A percentile compares a stretch with the other conserved stretches of the same genome.
Evolutionary conservation across 192 early-diverging fungal species (phyloP).

Genomic region (Phycomyces blakesleeanus): DNA sequence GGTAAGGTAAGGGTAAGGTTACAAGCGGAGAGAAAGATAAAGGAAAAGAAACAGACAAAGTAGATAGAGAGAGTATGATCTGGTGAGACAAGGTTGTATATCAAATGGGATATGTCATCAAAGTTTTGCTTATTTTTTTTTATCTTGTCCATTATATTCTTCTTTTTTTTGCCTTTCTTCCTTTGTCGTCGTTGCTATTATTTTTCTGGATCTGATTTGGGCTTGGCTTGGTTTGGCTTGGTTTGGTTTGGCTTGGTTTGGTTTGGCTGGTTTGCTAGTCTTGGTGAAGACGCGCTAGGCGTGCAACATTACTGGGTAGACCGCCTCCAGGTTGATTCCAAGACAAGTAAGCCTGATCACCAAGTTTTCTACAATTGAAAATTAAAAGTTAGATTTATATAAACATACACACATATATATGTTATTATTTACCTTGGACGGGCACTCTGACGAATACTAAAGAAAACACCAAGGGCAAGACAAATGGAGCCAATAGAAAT

Average conservation of each 20-base stretch:
- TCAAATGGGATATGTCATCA: too few relatives aligned
- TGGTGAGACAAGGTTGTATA: too few relatives aligned
- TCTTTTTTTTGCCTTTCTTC: not conserved
- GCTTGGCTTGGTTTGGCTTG: not conserved
- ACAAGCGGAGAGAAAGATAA: too few relatives aligned
- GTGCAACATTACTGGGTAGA: conserved; percentile 12
- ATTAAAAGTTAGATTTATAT: not conserved
- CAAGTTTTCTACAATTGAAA: conserved; percentile 63
- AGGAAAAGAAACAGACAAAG: too few relatives aligned
- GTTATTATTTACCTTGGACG: conserved; percentile 68
- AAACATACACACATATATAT: not conserved
- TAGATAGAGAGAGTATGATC: too few relatives aligned
- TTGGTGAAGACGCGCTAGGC: conserved; percentile 4
- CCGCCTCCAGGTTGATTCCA: conserved; percentile 78
- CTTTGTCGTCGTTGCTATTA: too few relatives aligned
- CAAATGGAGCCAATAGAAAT: conserved; percentile 86
- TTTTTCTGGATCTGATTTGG: not conserved
- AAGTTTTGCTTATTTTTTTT: too few relatives aligned
- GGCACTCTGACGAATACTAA: conserved; percentile 84
- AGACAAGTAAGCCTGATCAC: conserved; percentile 90
- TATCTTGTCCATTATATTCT: too few relatives aligned
- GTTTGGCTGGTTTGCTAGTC: not conserved
- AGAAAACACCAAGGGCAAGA: conserved; percentile 83
- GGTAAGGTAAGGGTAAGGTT: too few relatives aligned
- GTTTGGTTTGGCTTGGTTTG: not conserved